Base-by-base conservation (phyloP, 192 early-diverging fungal species). In the Rhizoclosmatium sp. region DNA sequence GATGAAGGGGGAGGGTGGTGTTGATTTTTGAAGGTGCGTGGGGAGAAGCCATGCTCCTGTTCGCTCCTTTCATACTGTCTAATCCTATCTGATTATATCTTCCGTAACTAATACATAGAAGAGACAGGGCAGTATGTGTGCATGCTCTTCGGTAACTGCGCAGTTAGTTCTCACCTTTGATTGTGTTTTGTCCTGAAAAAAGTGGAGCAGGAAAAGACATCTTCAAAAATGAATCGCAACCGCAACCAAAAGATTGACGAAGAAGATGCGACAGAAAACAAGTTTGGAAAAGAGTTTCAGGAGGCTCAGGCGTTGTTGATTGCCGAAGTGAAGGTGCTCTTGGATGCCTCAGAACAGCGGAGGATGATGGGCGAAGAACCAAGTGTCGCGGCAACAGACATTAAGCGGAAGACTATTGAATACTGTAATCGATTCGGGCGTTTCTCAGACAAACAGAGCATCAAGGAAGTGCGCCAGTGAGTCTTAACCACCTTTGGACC, bases 361-460 rank as follows among this genome's bases (percentile, higher is more conserved):
- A 23, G 78, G 49, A 14, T 62, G 14, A 48, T 21, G 44, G 80
- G 68, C 21, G 67, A 61, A 41, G 82, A 77, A 47, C 4, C 72
- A 60, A 54, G 4, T 56, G n/a, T 45, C 45, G 16, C 61, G 7
- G 16, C 40, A 4, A 40, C 58, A 21, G 93, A 92, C 62, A 92
- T 94, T 9, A 91, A 93, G 78, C 84, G 89, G 79, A 96, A 95
- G 86, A 94, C 95, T 0, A 82, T 95, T 23, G 94, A 93, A 71
- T 96, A 98, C 80, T 95, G 94, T 59, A 87, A 89, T 45, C 85
- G 91, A 59, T 98, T 98, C 85, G 91, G 92, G 78, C 86, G 91
- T 42, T 96, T 94, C 84, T 93, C 88, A 41, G 95, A 96, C 85
- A 88, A 91, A 59, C 92, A 98, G 71, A 94, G 93, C 23, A 93